phyloP scores from a whole-genome alignment of 345 rosid genomes.

The Citrus medica region DNA sequence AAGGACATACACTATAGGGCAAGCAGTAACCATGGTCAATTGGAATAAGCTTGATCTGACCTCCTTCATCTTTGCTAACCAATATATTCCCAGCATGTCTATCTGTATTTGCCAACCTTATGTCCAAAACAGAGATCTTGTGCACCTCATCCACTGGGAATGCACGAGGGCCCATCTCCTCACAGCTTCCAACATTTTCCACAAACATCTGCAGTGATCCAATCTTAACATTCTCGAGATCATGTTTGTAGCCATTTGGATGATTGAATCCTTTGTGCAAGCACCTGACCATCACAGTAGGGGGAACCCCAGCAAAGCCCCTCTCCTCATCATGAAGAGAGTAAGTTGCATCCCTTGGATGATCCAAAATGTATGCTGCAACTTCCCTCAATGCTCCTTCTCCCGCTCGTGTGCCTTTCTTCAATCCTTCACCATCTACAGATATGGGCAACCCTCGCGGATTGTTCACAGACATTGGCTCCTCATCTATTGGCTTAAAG shows the following conservation, averaged over 20 bases:
- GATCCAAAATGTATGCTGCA: constrained; percentile 84
- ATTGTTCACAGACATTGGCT: constrained; percentile 84
- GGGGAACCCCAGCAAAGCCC: constrained; percentile 90
- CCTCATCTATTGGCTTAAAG: constrained; percentile 87
- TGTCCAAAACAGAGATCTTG: constrained; percentile 84
- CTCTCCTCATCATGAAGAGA: constrained; percentile 31
- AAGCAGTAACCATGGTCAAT: constrained; percentile 93
- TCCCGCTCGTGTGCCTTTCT: constrained; percentile 81
- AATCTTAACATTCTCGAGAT: constrained; percentile 47
- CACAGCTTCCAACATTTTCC: constrained; percentile 76
- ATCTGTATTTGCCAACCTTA: constrained; percentile 93
- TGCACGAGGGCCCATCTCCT: constrained; percentile 73
- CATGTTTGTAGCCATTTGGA: constrained; percentile 49
- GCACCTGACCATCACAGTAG: constrained; percentile 76
- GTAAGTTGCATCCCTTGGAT: constrained; percentile 43
- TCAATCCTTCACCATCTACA: constrained; percentile 71
- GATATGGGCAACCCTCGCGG: constrained; percentile 63
- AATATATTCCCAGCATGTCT: constrained; percentile 89
- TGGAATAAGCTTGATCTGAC: constrained; percentile 55
- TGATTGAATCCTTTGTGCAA: constrained; percentile 67
- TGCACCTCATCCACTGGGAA: constrained; percentile 81
- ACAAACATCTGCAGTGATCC: constrained; percentile 88
- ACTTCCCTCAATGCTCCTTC: constrained; percentile 89
- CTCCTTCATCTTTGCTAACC: constrained; percentile 50
- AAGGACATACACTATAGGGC: constrained; percentile 62